Conservation (phyloP, 139 green algal species). For the Picochlorum sp. region DNA sequence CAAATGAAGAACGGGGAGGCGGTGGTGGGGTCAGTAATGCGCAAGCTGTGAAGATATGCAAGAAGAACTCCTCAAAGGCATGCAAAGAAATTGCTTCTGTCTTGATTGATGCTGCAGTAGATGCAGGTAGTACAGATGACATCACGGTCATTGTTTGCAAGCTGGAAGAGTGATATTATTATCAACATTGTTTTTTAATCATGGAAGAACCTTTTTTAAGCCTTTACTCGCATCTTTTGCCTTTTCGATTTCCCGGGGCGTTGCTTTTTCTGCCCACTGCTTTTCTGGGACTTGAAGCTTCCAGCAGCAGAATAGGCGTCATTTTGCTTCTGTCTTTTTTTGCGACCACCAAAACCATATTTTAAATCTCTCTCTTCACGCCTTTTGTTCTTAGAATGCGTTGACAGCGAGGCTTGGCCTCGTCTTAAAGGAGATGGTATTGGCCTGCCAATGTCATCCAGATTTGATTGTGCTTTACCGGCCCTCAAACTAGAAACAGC, state of each 20-base stretch:
- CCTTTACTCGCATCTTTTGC: neutral
- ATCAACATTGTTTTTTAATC: neutral
- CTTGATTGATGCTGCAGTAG: constrained; percentile 32
- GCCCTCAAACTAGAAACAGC: constrained; percentile 75
- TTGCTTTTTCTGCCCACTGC: neutral
- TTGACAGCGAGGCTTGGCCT: no score
- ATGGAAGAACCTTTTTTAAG: neutral
- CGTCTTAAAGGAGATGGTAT: no score
- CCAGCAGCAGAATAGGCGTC: constrained; percentile 38
- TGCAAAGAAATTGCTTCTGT: constrained; percentile 21
- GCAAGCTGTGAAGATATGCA: constrained; percentile 24
- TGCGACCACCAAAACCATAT: constrained; percentile 79
- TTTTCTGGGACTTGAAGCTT: neutral
- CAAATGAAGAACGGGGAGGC: constrained; percentile 72
- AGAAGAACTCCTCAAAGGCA: neutral
- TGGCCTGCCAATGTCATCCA: no score
- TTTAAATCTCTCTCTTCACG: constrained; percentile 48
- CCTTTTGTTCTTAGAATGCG: no score
- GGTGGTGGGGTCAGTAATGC: constrained; percentile 74
- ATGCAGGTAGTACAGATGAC: constrained; percentile 66
- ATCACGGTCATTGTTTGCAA: constrained; percentile 50
- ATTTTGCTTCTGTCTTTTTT: constrained; percentile 83
- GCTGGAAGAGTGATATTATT: constrained; percentile 8
- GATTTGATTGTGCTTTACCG: constrained; percentile 18
- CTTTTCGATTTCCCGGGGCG: neutral